Percentiles rank a stretch among this genome's conserved stretches.
phyloP scores from a whole-genome alignment of 2,329 filamentous ascomycete genomes.

The Pseudovirgaria hyperparasitica region DNA sequence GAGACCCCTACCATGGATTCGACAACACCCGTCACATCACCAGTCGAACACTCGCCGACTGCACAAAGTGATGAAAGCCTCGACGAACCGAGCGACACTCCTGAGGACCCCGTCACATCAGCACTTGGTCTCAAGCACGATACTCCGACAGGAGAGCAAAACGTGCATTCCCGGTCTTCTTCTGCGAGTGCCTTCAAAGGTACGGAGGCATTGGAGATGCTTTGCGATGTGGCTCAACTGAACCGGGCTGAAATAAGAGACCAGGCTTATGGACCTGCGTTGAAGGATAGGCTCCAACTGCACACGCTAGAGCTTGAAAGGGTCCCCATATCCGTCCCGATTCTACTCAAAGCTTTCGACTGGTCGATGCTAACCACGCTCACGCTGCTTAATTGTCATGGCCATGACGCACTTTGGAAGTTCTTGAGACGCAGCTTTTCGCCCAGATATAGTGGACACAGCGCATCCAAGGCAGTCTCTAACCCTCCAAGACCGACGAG shows the following conservation, averaged over 20 bases:
- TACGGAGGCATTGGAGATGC: neutral
- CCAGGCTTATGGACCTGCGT: slow-evolving; percentile 30
- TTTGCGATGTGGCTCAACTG: too few relatives aligned
- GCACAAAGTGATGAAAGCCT: too few relatives aligned
- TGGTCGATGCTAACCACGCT: slow-evolving; percentile 60
- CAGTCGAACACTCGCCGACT: too few relatives aligned
- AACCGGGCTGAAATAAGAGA: too few relatives aligned
- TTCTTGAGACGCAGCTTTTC: slow-evolving; percentile 46
- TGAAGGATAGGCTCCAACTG: slow-evolving; percentile 50
- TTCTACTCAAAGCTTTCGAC: slow-evolving; percentile 59
- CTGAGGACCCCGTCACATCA: too few relatives aligned
- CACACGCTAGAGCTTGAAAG: slow-evolving; percentile 64
- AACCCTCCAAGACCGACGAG: slow-evolving; percentile 13
- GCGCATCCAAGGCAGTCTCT: slow-evolving; percentile 15
- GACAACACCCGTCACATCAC: too few relatives aligned
- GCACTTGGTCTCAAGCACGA: too few relatives aligned
- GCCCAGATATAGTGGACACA: slow-evolving; percentile 19
- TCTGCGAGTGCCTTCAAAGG: too few relatives aligned
- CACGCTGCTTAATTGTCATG: slow-evolving; percentile 60
- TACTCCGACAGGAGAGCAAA: too few relatives aligned
- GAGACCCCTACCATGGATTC: too few relatives aligned
- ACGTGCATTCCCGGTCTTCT: too few relatives aligned
- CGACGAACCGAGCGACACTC: too few relatives aligned
- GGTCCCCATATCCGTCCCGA: slow-evolving; percentile 56
- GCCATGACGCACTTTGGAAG: slow-evolving; percentile 66